Conservation (phyloP, 179 eudicot species). For the Gypsophila paniculata region DNA sequence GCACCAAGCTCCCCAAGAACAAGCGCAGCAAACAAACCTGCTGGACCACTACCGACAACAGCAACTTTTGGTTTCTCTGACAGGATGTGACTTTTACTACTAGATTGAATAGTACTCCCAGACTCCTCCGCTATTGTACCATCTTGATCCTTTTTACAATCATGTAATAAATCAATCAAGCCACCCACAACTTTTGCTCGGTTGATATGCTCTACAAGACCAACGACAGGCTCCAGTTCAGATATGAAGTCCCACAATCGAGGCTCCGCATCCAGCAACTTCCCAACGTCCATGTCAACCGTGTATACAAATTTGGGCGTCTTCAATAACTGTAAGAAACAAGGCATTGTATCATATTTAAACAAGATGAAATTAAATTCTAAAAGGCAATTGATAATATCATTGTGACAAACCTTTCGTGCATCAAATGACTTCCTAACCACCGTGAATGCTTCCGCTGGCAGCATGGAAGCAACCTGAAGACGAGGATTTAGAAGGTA, state of each 20-base stretch:
- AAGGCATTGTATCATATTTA: constrained; percentile 12
- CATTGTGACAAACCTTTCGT: constrained; percentile 50
- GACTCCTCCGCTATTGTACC: constrained; percentile 29
- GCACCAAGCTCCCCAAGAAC: constrained; percentile 98
- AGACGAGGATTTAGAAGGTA: not conserved
- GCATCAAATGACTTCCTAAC: constrained; percentile 86
- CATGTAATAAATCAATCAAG: constrained; percentile 43
- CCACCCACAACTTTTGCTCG: constrained; percentile 48
- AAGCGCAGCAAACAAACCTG: constrained; percentile 89
- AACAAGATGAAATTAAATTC: constrained; percentile 5
- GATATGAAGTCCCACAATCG: constrained; percentile 77
- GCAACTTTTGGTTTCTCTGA: constrained; percentile 65
- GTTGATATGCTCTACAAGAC: constrained; percentile 63
- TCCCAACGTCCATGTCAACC: constrained; percentile 82
- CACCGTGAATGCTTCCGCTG: constrained; percentile 70
- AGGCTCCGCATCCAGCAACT: constrained; percentile 67
- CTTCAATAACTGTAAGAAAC: constrained; percentile 42
- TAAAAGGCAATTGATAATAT: not conserved
- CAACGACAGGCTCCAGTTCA: constrained; percentile 64
- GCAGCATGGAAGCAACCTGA: constrained; percentile 82
- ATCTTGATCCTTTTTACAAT: constrained; percentile 38
- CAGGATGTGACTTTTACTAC: constrained; percentile 25
- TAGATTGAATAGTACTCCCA: constrained; percentile 24
- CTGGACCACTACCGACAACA: constrained; percentile 94
- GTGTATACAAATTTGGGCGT: constrained; percentile 71